Percentiles rank a stretch among this genome's conserved stretches.
Evolutionary conservation across 2,329 filamentous ascomycete species (phyloP).

Genomic region (Parastagonospora avenae): DNA sequence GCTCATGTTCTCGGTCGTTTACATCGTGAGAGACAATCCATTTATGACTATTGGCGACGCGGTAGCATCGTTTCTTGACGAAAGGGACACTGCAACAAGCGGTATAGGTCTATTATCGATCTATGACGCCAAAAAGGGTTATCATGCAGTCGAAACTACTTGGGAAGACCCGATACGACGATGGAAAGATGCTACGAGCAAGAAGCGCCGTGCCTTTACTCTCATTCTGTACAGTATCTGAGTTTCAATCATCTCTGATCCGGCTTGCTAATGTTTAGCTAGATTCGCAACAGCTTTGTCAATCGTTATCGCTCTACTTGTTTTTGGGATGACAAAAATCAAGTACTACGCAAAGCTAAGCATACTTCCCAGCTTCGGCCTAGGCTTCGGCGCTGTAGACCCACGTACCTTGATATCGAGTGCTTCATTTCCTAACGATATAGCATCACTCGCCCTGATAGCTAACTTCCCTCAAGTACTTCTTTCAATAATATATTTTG

Average conservation of each 20-base stretch:
- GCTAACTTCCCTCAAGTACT: constrained; percentile 56
- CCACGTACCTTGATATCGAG: not conserved
- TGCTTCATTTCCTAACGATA: not conserved
- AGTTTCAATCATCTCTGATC: not conserved
- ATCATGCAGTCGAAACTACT: constrained; percentile 1
- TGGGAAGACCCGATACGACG: constrained; percentile 8
- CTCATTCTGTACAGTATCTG: constrained; percentile 8
- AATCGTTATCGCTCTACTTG: not conserved
- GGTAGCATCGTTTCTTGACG: constrained; percentile 22
- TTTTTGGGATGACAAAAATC: not conserved
- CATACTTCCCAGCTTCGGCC: not conserved
- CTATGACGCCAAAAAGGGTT: constrained; percentile 2
- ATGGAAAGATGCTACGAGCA: constrained; percentile 19
- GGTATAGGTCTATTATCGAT: constrained; percentile 16
- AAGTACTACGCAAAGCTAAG: constrained; percentile 2
- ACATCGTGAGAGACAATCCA: no score
- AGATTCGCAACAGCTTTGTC: constrained; percentile 6
- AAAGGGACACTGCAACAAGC: constrained; percentile 11
- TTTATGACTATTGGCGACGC: constrained; percentile 32
- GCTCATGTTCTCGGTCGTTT: constrained; percentile 26
- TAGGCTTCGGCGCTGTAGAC: constrained; percentile 20
- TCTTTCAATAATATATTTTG: constrained; percentile 54
- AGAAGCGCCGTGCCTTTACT: constrained; percentile 6
- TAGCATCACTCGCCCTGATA: constrained; percentile 18
- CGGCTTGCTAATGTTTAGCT: not conserved